Percentiles rank a stretch among this genome's conserved stretches.
Conservation (phyloP, 2,329 filamentous ascomycete species). For the Colletotrichum sp. region DNA sequence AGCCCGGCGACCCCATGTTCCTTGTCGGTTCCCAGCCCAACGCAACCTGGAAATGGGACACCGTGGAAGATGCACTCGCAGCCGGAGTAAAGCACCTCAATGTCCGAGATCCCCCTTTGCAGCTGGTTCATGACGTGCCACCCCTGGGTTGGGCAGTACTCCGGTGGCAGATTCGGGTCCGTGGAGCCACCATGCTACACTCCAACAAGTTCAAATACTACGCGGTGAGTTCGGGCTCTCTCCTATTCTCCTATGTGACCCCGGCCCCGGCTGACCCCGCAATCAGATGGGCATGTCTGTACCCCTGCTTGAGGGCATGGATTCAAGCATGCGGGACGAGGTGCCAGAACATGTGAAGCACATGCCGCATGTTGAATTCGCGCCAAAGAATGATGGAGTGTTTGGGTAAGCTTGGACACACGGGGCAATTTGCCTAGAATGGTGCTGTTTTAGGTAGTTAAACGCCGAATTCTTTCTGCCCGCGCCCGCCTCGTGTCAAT, state of each 20-base stretch:
- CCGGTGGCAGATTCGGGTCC: not conserved
- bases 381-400: not conserved
- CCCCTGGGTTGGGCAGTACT: slow-evolving; percentile 3
- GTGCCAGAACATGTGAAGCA: not conserved
- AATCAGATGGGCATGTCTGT: not conserved
- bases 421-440: not conserved
- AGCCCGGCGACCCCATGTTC: slow-evolving; percentile 66
- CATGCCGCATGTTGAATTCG: slow-evolving; percentile 6
- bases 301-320: slow-evolving; percentile 1
- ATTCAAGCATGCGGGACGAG: not conserved
- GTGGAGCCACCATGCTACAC: slow-evolving; percentile 1
- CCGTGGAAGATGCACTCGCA: slow-evolving; percentile 54
- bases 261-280: not conserved
- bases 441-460: not conserved
- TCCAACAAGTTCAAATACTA: slow-evolving; percentile 14
- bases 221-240: not conserved
- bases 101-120: not conserved
- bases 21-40: slow-evolving; percentile 53
- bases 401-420: not conserved
- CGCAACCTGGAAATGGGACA: slow-evolving; percentile 54
- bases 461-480: not conserved
- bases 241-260: not conserved
- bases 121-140: slow-evolving; percentile 6
- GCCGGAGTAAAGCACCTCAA: not conserved
- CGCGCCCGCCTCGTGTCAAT: not conserved